Evolutionary conservation across 176 grass and related monocot genomes (phyloP).

Genomic region (Neostapfia colusana): DNA sequence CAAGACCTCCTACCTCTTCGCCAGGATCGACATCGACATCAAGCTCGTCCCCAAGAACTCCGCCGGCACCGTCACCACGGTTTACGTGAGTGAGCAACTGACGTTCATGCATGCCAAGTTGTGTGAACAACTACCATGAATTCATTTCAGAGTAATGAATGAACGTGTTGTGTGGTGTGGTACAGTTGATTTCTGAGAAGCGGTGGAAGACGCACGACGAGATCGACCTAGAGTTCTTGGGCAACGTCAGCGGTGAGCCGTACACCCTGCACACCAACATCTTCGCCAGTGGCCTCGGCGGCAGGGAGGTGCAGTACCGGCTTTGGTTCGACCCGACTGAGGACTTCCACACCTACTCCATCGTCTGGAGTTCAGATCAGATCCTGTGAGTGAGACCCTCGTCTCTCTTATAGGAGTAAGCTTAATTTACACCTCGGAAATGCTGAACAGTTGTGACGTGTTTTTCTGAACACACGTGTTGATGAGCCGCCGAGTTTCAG

Average conservation of each 20-base stretch:
- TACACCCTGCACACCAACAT: conserved; percentile 76
- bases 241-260: conserved; percentile 59
- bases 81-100: conserved; percentile 44
- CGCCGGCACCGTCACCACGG: conserved; percentile 72
- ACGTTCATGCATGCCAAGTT: too few relatives aligned
- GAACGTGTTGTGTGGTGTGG: not conserved
- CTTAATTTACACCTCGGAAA: too few relatives aligned
- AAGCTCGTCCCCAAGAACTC: conserved; percentile 68
- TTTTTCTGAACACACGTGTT: not conserved
- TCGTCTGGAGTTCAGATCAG: conserved; percentile 67
- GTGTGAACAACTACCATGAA: too few relatives aligned
- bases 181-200: conserved; percentile 45
- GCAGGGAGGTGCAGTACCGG: conserved; percentile 62
- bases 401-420: too few relatives aligned
- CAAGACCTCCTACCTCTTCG: conserved; percentile 59
- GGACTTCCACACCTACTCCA: conserved; percentile 75
- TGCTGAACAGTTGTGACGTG: too few relatives aligned
- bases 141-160: not conserved
- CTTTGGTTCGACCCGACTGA: conserved; percentile 75
- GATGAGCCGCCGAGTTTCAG: conserved; percentile 6
- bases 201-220: conserved; percentile 59
- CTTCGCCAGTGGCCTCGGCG: conserved; percentile 53
- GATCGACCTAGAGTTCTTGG: conserved; percentile 77
- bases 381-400: conserved; percentile 64
- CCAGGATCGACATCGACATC: conserved; percentile 56